A percentile compares a stretch with the other conserved stretches of the same genome.
These are phyloP conservation scores for Mikania micrantha DNA, from an alignment of 129 eudicot species.

Conservation along the genomic window DNA sequence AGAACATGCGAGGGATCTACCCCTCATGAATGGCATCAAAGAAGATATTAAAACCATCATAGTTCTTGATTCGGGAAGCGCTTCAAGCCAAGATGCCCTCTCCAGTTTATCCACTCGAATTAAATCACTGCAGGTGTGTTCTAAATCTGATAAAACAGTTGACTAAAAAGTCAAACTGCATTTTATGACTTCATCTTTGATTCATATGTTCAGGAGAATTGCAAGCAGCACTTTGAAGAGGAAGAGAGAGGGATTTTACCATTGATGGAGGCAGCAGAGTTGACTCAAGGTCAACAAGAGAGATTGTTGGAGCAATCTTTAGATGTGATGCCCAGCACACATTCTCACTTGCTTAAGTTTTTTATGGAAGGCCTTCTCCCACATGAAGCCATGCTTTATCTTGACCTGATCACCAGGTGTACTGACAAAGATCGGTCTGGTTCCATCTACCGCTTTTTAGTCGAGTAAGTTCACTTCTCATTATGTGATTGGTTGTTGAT, in stretches of 20 bases:
- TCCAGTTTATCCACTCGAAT: constrained; percentile 46
- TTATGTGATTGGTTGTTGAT: not conserved
- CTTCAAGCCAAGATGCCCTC: constrained; percentile 60
- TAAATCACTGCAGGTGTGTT: constrained; percentile 54
- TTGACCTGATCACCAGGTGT: constrained; percentile 50
- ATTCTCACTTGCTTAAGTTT: constrained; percentile 70
- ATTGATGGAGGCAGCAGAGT: constrained; percentile 77
- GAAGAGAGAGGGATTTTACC: constrained; percentile 74
- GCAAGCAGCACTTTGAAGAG: constrained; percentile 75
- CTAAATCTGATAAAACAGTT: not conserved
- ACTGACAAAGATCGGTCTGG: constrained; percentile 46
- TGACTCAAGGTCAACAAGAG: constrained; percentile 49
- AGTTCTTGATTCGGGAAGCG: constrained; percentile 66
- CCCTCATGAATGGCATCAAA: constrained; percentile 95
- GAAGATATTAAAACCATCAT: constrained; percentile 80
- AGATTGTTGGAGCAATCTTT: constrained; percentile 53
- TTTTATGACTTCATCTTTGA: not conserved
- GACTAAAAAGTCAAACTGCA: constrained; percentile 1
- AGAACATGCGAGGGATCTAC: constrained; percentile 80
- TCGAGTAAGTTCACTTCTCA: constrained; percentile 34
- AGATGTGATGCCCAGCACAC: constrained; percentile 78
- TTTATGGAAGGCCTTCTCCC: constrained; percentile 89
- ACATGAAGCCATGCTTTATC: constrained; percentile 72
- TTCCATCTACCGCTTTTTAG: constrained; percentile 53
- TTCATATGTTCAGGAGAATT: constrained; percentile 43